Conservation (phyloP, 345 rosid genomes). For the Boechera stricta region DNA sequence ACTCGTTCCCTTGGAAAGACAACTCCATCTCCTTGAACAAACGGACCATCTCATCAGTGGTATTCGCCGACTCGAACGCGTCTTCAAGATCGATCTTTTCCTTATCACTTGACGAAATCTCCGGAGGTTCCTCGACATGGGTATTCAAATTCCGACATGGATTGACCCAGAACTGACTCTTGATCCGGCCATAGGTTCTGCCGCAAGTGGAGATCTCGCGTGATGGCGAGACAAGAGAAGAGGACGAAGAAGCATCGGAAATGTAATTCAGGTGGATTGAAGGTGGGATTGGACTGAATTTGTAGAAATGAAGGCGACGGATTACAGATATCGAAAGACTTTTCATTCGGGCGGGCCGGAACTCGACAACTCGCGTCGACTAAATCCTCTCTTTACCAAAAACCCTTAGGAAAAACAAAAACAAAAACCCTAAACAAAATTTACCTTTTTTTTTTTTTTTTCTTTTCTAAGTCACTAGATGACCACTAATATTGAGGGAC, state of each 20-base stretch:
- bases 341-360: slow-evolving; percentile 51
- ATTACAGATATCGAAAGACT: slow-evolving; percentile 61
- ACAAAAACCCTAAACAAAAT: background rate
- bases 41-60: slow-evolving; percentile 73
- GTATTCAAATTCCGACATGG: slow-evolving; percentile 60
- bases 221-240: slow-evolving; percentile 36
- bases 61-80: slow-evolving; percentile 80
- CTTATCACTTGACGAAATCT: slow-evolving; percentile 57
- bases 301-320: slow-evolving; percentile 51
- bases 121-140: slow-evolving; percentile 56
- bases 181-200: slow-evolving; percentile 47
- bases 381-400: slow-evolving; percentile 3
- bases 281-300: slow-evolving; percentile 43
- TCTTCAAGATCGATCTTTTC: slow-evolving; percentile 78
- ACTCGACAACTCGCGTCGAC: background rate
- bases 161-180: slow-evolving; percentile 46
- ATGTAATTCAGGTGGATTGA: slow-evolving; percentile 35
- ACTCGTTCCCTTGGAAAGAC: slow-evolving; percentile 67
- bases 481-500: no score
- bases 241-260: slow-evolving; percentile 36
- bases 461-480: no score
- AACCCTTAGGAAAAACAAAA: background rate
- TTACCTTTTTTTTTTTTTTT: no score
- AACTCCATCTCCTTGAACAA: slow-evolving; percentile 80
- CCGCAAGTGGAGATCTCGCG: slow-evolving; percentile 46